phyloP scores from a whole-genome alignment of 192 early-diverging fungal species.

The Umbelopsis sp. region DNA sequence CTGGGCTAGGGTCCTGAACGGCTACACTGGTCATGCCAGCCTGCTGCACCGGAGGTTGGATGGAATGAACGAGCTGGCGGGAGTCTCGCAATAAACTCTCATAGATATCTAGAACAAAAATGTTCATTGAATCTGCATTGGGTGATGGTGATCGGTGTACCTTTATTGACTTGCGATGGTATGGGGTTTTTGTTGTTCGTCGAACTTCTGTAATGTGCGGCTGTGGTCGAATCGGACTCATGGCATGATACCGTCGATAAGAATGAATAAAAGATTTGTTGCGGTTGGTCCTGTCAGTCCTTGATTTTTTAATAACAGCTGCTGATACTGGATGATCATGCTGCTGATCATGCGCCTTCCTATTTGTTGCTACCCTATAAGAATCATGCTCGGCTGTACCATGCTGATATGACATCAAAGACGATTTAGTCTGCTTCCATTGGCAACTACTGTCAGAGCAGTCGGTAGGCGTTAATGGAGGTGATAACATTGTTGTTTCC shows the following conservation, averaged over 20 bases:
- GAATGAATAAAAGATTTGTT: slow-evolving; percentile 14
- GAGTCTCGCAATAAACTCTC: slow-evolving; percentile 15
- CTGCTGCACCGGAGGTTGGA: slow-evolving; percentile 16
- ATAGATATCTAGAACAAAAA: slow-evolving; percentile 5
- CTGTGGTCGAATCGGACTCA: not conserved
- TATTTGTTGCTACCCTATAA: slow-evolving; percentile 14
- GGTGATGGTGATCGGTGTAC: not conserved
- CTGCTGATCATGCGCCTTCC: slow-evolving; percentile 20
- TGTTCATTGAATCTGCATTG: slow-evolving; percentile 3
- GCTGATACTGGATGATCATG: slow-evolving; percentile 15
- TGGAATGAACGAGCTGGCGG: not conserved
- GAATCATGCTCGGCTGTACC: slow-evolving; percentile 15
- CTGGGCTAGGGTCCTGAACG: slow-evolving; percentile 12
- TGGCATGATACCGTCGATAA: slow-evolving; percentile 18
- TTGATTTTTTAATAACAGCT: slow-evolving; percentile 10
- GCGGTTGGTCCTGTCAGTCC: slow-evolving; percentile 13
- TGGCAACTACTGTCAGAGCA: not conserved
- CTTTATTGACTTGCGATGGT: not conserved
- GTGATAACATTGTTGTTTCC: not conserved
- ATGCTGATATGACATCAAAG: slow-evolving; percentile 18
- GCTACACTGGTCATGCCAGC: slow-evolving; percentile 17
- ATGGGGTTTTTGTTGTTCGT: not conserved
- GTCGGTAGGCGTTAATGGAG: slow-evolving; percentile 10
- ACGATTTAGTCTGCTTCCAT: slow-evolving; percentile 6
- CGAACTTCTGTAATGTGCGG: not conserved